Evolutionary conservation across 23 red algal genomes (phyloP).

Genomic region (Gracilaria caudata): DNA sequence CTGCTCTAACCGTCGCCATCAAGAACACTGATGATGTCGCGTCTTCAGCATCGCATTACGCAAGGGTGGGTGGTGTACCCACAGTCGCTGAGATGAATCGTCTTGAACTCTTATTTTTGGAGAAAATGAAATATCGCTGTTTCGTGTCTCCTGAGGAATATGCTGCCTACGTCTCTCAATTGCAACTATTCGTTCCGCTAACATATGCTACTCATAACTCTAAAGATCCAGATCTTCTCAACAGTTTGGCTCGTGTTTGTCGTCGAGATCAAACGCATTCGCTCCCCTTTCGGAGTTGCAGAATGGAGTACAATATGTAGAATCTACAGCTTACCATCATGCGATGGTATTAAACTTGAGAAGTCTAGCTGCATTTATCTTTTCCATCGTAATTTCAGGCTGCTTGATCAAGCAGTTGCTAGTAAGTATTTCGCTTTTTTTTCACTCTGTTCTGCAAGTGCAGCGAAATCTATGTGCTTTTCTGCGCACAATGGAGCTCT

Average conservation of each 20-base stretch:
- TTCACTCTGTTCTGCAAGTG: too few relatives aligned
- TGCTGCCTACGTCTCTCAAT: not conserved
- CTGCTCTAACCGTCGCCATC: slow-evolving; percentile 75
- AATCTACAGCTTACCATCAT: not conserved
- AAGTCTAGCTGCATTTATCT: not conserved
- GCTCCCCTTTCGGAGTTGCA: not conserved
- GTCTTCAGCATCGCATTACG: slow-evolving; percentile 79
- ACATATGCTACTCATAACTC: not conserved
- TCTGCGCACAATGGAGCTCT: not conserved
- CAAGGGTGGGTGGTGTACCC: slow-evolving; percentile 82
- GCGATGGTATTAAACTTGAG: not conserved
- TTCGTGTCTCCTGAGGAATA: not conserved
- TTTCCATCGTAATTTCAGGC: too few relatives aligned
- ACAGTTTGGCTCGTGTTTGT: not conserved
- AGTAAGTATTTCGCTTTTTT: not conserved
- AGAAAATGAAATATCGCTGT: not conserved
- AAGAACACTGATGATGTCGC: slow-evolving; percentile 87
- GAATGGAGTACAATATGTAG: not conserved
- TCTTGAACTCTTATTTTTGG: slow-evolving; percentile 74
- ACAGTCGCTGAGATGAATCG: slow-evolving; percentile 76
- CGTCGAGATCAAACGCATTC: not conserved
- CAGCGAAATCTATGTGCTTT: not conserved
- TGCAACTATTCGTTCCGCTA: not conserved
- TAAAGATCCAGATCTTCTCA: not conserved
- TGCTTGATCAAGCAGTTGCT: not conserved